phyloP scores from a whole-genome alignment of 2,329 filamentous ascomycete genomes.

The Aspergillus hiratsukae region DNA sequence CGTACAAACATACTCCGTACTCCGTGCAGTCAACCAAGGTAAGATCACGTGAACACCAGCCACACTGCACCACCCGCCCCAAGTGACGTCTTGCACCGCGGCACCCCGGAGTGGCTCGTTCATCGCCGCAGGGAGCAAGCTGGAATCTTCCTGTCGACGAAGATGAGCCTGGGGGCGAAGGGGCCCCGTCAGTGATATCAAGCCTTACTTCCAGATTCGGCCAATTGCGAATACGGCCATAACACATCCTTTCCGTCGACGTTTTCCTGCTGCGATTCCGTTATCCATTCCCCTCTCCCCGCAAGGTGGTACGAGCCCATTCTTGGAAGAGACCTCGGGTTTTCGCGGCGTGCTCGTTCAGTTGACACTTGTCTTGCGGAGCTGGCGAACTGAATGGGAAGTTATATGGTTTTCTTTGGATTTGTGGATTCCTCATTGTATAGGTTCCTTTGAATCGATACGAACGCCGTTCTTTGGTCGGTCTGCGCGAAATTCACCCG shows the following conservation, averaged over 20 bases:
- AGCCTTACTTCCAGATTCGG: not conserved
- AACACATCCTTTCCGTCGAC: not conserved
- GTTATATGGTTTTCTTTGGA: not conserved
- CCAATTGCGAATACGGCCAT: not conserved
- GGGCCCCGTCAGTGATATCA: not conserved
- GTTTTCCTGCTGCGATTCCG: not conserved
- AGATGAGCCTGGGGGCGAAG: not conserved
- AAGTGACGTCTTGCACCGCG: conserved; percentile 6
- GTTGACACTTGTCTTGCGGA: not conserved
- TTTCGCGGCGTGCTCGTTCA: not conserved
- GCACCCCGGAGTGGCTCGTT: not conserved
- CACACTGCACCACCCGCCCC: not conserved
- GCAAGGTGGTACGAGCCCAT: not conserved
- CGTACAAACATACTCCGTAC: not conserved
- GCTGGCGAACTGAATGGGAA: not conserved
- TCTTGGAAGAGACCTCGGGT: not conserved
- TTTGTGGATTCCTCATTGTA: not conserved
- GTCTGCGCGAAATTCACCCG: not conserved
- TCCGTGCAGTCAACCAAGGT: not conserved
- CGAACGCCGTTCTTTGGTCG: not conserved
- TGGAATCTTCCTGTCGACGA: not conserved
- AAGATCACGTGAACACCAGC: conserved; percentile 3
- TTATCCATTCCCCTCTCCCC: not conserved
- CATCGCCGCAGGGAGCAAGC: conserved; percentile 3
- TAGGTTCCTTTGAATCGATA: not conserved